Evolutionary conservation across 345 rosid species (phyloP), one percentile per base, ranked within the genome.

Genomic region (Camelina laxa): DNA sequence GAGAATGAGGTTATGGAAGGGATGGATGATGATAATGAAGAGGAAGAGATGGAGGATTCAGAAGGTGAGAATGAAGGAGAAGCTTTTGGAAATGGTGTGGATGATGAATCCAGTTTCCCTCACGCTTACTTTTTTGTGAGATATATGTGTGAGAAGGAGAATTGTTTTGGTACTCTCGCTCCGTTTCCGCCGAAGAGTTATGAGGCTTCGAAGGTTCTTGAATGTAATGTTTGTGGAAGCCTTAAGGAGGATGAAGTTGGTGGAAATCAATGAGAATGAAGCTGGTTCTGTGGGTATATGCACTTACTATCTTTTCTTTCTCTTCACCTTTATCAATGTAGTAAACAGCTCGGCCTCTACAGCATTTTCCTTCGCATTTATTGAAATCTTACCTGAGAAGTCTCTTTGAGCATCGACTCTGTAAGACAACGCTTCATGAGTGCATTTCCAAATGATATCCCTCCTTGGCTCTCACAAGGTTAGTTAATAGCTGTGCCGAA

Each of bases 221-320:
- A 91, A 72, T 91, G 97, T 71, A 91, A 94, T 83, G 89, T 87
- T 22, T 94, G 98, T 54, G 92, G 98, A 70, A 85, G 70, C 70
- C 65, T 86, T 31, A 88, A 81, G 82, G 78, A 77, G 62, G 91
- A 82, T 57, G 87, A 84, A 75, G 74, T 67, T 20, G 70, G 21
- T 0, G 22, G 1, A 2, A 57, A 65, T 21, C 35, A 53, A 3
- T 64, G 67, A 76, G 74, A 15, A 67, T 63, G 10, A 39, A 38
- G 36, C 13, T 31, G 24, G 56, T 17, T 24, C 17, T 13, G 36
- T 56, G 62, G 20, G n/a, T n/a, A n/a, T n/a, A n/a, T n/a, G n/a
- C n/a, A n/a, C n/a, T n/a, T n/a, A n/a, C n/a, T n/a, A n/a, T n/a
- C n/a, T n/a, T n/a, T n/a, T n/a, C n/a, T n/a, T n/a, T n/a, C n/a